Conservation (phyloP, 1,284 basidiomycete genomes). For the Porphyrellus sp. region DNA sequence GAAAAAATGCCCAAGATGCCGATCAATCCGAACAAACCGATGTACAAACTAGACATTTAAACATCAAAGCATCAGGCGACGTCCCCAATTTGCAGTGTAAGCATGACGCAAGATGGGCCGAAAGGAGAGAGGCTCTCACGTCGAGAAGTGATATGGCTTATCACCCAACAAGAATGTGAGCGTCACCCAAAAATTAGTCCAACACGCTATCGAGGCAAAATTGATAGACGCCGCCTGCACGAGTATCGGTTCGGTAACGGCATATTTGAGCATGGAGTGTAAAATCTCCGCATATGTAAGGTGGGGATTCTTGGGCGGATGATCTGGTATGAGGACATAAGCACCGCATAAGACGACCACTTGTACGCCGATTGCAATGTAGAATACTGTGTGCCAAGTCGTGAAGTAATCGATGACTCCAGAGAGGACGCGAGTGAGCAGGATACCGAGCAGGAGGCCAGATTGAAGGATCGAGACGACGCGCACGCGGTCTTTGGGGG, state of each 20-base stretch:
- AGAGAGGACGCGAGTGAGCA: constrained; percentile 62
- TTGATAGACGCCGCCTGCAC: constrained; percentile 62
- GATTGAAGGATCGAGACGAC: constrained; percentile 65
- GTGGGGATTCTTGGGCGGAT: constrained; percentile 59
- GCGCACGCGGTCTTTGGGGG: constrained; percentile 54
- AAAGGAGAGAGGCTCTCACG: constrained; percentile 39
- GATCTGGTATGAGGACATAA: constrained; percentile 64
- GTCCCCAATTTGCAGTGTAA: neutral
- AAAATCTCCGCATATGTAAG: constrained; percentile 60
- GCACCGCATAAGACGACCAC: constrained; percentile 46
- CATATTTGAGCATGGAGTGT: constrained; percentile 60
- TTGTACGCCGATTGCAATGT: constrained; percentile 60
- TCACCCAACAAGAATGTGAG: constrained; percentile 69
- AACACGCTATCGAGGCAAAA: constrained; percentile 55
- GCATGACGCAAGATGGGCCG: neutral
- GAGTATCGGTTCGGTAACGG: constrained; percentile 64
- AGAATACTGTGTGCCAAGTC: constrained; percentile 63
- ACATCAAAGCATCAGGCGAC: neutral
- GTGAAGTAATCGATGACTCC: constrained; percentile 63
- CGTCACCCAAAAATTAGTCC: constrained; percentile 68
- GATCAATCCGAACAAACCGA: constrained; percentile 69
- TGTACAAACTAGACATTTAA: constrained; percentile 46
- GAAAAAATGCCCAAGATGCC: constrained; percentile 64
- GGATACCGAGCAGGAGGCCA: constrained; percentile 68
- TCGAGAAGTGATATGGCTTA: constrained; percentile 62